phyloP scores from a whole-genome alignment of 2,329 filamentous ascomycete genomes.

The Exophiala oligosperma region DNA sequence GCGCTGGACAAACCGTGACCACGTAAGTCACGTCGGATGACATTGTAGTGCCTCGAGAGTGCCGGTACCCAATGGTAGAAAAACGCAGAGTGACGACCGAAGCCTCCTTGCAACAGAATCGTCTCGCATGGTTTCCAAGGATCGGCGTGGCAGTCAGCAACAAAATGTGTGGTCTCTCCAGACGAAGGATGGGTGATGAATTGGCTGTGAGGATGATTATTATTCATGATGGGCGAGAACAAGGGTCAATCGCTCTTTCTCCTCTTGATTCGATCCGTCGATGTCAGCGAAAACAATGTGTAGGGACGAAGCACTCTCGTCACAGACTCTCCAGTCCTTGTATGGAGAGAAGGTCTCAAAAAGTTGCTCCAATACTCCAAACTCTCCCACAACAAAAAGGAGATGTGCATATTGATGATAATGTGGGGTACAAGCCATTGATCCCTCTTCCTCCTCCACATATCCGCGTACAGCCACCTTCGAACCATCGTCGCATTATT shows the following conservation, averaged over 20 bases:
- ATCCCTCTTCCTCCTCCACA: not conserved
- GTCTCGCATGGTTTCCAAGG: conserved; percentile 12
- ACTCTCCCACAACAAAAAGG: too few relatives aligned
- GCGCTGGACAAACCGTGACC: conserved; percentile 17
- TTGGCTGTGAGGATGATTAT: not conserved
- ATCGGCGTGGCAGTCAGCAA: conserved; percentile 14
- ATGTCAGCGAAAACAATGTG: too few relatives aligned
- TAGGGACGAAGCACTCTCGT: too few relatives aligned
- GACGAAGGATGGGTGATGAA: conserved; percentile 10
- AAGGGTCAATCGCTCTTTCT: too few relatives aligned
- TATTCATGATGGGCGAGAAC: not conserved
- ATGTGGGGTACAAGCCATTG: too few relatives aligned
- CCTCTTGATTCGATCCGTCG: not conserved
- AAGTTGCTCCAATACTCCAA: too few relatives aligned
- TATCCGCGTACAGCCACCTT: not conserved
- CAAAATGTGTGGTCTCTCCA: conserved; percentile 12
- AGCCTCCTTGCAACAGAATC: conserved; percentile 16
- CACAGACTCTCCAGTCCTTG: not conserved
- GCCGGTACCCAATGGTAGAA: conserved; percentile 18
- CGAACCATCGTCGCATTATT: too few relatives aligned
- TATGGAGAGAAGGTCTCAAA: not conserved
- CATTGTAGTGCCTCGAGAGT: conserved; percentile 8
- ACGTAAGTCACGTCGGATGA: conserved; percentile 17
- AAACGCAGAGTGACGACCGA: conserved; percentile 16
- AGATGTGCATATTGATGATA: too few relatives aligned